A percentile compares a stretch with the other conserved stretches of the same genome.
Conservation (phyloP, 257 asterid genomes). For the Solanum bukasovii region DNA sequence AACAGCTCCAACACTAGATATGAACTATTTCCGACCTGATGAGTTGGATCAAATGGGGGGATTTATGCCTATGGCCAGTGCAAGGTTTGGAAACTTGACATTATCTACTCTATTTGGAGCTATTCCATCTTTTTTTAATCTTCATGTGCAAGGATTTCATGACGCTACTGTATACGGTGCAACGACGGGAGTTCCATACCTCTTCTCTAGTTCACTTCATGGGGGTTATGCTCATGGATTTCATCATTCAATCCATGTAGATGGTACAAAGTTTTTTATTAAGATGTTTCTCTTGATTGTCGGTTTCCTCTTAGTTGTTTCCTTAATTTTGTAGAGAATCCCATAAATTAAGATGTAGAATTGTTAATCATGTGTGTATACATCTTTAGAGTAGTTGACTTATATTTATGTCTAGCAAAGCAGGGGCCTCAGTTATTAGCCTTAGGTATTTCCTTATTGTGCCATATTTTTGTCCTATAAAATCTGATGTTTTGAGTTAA, state of each 20-base stretch:
- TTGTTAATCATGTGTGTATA: constrained; percentile 23
- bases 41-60: constrained; percentile 39
- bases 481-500: background rate
- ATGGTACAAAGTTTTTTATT: constrained; percentile 42
- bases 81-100: constrained; percentile 53
- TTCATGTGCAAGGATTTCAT: constrained; percentile 54
- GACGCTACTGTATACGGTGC: constrained; percentile 78
- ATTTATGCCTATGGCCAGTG: constrained; percentile 50
- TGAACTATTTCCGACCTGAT: constrained; percentile 31
- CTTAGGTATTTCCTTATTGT: background rate
- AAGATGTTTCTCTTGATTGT: constrained; percentile 37
- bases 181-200: constrained; percentile 56
- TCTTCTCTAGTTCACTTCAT: constrained; percentile 57
- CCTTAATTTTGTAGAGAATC: constrained; percentile 12
- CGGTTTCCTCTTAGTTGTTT: constrained; percentile 36
- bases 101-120: constrained; percentile 57
- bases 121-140: constrained; percentile 57
- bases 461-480: background rate
- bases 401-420: constrained; percentile 12
- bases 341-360: background rate
- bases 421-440: background rate
- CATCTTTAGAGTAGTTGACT: constrained; percentile 11
- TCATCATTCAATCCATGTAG: constrained; percentile 39
- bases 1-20: constrained; percentile 50
- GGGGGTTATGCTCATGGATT: constrained; percentile 75